Evolutionary conservation across 2,329 filamentous ascomycete species (phyloP).

Genomic region (Cladobotryum protrusum): DNA sequence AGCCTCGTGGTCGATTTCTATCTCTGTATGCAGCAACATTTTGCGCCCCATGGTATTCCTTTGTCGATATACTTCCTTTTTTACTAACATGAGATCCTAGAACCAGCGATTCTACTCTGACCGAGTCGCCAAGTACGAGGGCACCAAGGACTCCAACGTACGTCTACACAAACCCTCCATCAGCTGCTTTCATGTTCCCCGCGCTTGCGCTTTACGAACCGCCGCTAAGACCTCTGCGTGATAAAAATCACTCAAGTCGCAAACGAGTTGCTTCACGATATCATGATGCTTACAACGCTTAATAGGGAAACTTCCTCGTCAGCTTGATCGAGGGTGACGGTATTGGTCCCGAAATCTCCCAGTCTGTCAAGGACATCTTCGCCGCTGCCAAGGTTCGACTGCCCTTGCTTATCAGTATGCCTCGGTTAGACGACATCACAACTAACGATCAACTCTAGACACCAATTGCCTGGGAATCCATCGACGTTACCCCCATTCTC

Average conservation of each 20-base stretch:
- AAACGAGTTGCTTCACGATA: constrained; percentile 7
- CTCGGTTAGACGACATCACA: not conserved
- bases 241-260: constrained; percentile 37
- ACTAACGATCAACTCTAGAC: constrained; percentile 46
- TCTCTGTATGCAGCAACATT: constrained; percentile 19
- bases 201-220: constrained; percentile 18
- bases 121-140: constrained; percentile 87
- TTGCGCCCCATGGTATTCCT: constrained; percentile 11
- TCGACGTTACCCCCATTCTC: constrained; percentile 89
- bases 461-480: constrained; percentile 93
- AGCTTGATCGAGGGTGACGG: constrained; percentile 98
- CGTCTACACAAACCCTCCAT: constrained; percentile 31
- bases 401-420: constrained; percentile 1
- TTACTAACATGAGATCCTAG: constrained; percentile 23
- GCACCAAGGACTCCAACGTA: constrained; percentile 82
- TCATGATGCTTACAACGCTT: constrained; percentile 19
- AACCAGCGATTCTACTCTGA: constrained; percentile 61
- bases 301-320: constrained; percentile 87
- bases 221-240: constrained; percentile 18
- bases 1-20: constrained; percentile 31
- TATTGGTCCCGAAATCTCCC: constrained; percentile 95
- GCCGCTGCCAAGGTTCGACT: constrained; percentile 75
- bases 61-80: constrained; percentile 14
- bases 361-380: constrained; percentile 99
- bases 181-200: constrained; percentile 7